Percentiles rank a stretch among this genome's conserved stretches.
These are phyloP conservation scores for Dichomitus squalens DNA, from an alignment of 1,284 basidiomycete species.

Conservation along the genomic window DNA sequence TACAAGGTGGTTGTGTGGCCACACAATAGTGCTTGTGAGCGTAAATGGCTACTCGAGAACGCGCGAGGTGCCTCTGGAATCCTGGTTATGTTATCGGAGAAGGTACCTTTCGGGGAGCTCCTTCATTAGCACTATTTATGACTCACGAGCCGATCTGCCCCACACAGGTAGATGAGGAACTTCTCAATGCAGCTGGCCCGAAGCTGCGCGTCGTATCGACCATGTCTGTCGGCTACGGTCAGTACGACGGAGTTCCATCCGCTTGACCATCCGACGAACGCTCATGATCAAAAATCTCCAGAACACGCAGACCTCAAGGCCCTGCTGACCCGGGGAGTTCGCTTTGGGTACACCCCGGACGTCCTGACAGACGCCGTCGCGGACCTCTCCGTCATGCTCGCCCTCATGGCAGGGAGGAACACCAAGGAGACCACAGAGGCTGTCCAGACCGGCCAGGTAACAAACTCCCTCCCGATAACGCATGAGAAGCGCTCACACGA, in stretches of 20 bases:
- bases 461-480: neutral
- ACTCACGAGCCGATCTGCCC: neutral
- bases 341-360: slow-evolving; percentile 89
- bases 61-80: slow-evolving; percentile 65
- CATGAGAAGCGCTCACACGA: neutral
- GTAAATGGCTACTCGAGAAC: slow-evolving; percentile 82
- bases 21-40: slow-evolving; percentile 61
- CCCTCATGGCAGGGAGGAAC: slow-evolving; percentile 88
- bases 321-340: slow-evolving; percentile 67
- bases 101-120: slow-evolving; percentile 41
- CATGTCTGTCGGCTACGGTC: slow-evolving; percentile 89
- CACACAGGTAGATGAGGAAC: slow-evolving; percentile 67
- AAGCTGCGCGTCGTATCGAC: slow-evolving; percentile 83
- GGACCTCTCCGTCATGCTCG: slow-evolving; percentile 86
- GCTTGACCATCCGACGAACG: too few species aligned
- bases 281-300: too few species aligned
- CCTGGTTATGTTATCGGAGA: slow-evolving; percentile 74
- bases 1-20: slow-evolving; percentile 73
- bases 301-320: slow-evolving; percentile 81
- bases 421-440: slow-evolving; percentile 64
- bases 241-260: slow-evolving; percentile 21
- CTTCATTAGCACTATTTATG: too few species aligned
- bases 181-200: slow-evolving; percentile 74
- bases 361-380: slow-evolving; percentile 91
- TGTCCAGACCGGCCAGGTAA: slow-evolving; percentile 69